Conservation (phyloP, 2,329 filamentous ascomycete species). For the Alternaria brassicae region DNA sequence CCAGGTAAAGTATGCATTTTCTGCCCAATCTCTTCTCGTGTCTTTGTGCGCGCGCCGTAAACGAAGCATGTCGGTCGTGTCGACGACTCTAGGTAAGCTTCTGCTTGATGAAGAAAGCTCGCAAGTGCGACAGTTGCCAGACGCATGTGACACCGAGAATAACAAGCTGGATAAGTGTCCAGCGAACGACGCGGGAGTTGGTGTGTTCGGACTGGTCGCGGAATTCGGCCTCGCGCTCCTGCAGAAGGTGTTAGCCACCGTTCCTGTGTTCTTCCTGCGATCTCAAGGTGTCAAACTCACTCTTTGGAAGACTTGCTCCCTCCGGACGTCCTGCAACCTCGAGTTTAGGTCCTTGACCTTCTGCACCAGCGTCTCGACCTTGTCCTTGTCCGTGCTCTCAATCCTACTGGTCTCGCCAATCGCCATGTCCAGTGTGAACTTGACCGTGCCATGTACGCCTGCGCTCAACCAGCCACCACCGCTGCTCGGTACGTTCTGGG, state of each 20-base stretch:
- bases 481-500: slow-evolving; percentile 73
- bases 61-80: background rate
- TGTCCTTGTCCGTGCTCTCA: slow-evolving; percentile 90
- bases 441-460: slow-evolving; percentile 76
- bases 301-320: slow-evolving; percentile 96
- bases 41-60: background rate
- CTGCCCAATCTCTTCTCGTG: slow-evolving; percentile 6
- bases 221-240: slow-evolving; percentile 98
- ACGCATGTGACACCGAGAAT: slow-evolving; percentile 88
- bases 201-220: slow-evolving; percentile 95
- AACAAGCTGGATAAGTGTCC: slow-evolving; percentile 88
- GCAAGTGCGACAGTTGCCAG: slow-evolving; percentile 95
- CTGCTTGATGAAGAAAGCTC: slow-evolving; percentile 99
- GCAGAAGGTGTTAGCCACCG: slow-evolving; percentile 20
- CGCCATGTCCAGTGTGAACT: slow-evolving; percentile 84
- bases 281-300: slow-evolving; percentile 56
- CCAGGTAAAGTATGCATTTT: slow-evolving; percentile 16
- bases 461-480: slow-evolving; percentile 74
- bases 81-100: slow-evolving; percentile 78
- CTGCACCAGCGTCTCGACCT: slow-evolving; percentile 87
- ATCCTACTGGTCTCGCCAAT: slow-evolving; percentile 95
- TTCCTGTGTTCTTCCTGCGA: background rate
- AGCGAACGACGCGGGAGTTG: slow-evolving; percentile 89
- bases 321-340: slow-evolving; percentile 82
- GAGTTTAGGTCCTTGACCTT: slow-evolving; percentile 90